A percentile compares a stretch with the other conserved stretches of the same genome.
Conservation (phyloP, 257 asterid species). For the Knoxia roxburghii region DNA sequence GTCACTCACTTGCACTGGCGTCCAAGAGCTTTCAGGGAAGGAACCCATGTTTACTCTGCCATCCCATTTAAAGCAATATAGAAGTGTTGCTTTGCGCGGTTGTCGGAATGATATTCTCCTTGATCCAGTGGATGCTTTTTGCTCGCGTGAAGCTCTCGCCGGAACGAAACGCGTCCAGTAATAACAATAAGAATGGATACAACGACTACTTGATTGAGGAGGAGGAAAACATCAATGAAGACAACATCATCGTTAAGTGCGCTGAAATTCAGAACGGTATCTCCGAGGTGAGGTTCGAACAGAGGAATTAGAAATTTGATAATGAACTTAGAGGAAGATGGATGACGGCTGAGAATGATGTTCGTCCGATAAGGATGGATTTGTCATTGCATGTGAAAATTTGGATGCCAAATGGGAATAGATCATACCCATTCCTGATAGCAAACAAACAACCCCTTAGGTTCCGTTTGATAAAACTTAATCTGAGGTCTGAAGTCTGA, state of each 20-base stretch:
- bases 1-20: conserved; percentile 52
- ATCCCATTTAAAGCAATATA: conserved; percentile 7
- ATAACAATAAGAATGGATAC: conserved; percentile 53
- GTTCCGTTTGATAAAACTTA: no score
- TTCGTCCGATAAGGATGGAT: no score
- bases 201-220: conserved; percentile 73
- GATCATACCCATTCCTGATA: no score
- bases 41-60: conserved; percentile 45
- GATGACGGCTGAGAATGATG: no score
- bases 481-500: no score
- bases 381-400: no score
- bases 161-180: conserved; percentile 24
- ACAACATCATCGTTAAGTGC: conserved; percentile 65
- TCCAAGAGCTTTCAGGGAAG: conserved; percentile 29
- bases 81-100: conserved; percentile 38
- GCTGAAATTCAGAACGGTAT: conserved; percentile 83
- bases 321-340: no score
- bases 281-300: conserved; percentile 57
- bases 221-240: conserved; percentile 73
- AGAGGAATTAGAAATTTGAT: no score
- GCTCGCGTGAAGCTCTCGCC: conserved; percentile 60
- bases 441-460: no score
- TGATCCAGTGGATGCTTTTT: conserved; percentile 62
- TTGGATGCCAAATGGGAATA: no score
- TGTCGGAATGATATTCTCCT: conserved; percentile 66